phyloP scores from a whole-genome alignment of 2,329 filamentous ascomycete species.

The Fusarium sp. region DNA sequence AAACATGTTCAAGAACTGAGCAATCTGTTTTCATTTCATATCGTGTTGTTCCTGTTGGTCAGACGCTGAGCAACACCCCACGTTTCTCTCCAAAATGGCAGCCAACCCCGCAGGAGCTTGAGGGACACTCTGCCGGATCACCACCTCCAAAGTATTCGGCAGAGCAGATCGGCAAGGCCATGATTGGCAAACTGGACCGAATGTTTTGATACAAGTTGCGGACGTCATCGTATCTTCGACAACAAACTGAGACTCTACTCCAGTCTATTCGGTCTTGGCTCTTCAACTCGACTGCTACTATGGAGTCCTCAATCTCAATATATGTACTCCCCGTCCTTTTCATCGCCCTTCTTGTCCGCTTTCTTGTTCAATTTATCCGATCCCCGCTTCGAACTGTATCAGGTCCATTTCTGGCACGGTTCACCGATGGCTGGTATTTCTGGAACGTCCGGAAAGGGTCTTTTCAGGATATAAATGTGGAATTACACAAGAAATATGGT shows the following conservation, averaged over 20 bases:
- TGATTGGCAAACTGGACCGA: neutral
- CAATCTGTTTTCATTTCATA: neutral
- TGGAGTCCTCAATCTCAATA: conserved; percentile 4
- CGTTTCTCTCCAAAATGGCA: neutral
- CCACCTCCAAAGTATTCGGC: neutral
- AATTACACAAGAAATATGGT: conserved; percentile 49
- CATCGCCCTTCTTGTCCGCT: neutral
- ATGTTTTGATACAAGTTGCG: neutral
- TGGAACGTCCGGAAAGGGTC: conserved; percentile 38
- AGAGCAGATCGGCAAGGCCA: neutral
- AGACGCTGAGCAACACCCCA: neutral
- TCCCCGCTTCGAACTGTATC: conserved; percentile 44
- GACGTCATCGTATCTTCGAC: neutral
- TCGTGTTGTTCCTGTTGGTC: neutral
- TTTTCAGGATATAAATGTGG: conserved; percentile 45
- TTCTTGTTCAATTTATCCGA: neutral
- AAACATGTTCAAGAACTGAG: neutral
- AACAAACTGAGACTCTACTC: neutral
- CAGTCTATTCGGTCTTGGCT: too few species aligned
- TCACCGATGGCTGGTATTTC: conserved; percentile 48
- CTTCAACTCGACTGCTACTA: neutral
- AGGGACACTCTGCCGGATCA: neutral
- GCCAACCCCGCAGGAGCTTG: neutral
- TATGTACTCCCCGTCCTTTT: neutral
- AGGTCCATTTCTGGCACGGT: conserved; percentile 44